phyloP scores from a whole-genome alignment of 148 eudicot species.

The Amaranthus cruentus region DNA sequence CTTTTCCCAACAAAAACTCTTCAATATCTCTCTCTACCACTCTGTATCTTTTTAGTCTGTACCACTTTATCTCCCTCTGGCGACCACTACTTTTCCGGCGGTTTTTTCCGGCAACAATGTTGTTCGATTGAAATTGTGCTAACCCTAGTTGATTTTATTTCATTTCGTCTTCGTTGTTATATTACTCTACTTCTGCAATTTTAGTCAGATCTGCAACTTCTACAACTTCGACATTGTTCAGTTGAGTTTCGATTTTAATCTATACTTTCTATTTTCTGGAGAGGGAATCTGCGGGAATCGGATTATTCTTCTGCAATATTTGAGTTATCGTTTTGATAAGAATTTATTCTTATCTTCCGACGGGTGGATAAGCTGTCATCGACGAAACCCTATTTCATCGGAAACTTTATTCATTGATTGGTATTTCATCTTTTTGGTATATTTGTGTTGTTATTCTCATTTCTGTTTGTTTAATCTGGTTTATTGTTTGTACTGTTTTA shows the following conservation, averaged over 20 bases:
- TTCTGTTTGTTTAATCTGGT: neutral
- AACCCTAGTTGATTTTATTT: neutral
- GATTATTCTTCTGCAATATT: neutral
- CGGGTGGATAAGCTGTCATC: neutral
- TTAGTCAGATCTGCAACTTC: slow-evolving; percentile 7
- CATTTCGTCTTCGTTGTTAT: neutral
- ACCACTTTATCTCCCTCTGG: neutral
- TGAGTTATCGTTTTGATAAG: neutral
- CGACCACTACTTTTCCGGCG: slow-evolving; percentile 4
- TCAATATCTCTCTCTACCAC: neutral
- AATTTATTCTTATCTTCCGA: neutral
- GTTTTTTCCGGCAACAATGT: neutral
- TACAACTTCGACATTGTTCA: neutral
- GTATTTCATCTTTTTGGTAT: neutral
- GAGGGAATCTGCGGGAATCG: slow-evolving; percentile 12
- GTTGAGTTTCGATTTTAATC: too few species aligned
- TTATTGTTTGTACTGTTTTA: slow-evolving; percentile 1
- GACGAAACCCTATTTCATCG: slow-evolving; percentile 5
- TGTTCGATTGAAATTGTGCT: neutral
- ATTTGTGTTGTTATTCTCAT: neutral
- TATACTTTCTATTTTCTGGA: neutral
- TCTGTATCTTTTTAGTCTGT: neutral
- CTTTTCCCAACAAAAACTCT: neutral
- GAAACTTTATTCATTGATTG: neutral
- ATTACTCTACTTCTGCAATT: neutral